A percentile compares a stretch with the other conserved stretches of the same genome.
Evolutionary conservation across 148 eudicot species (phyloP).

Genomic region (Persicaria maculosa): DNA sequence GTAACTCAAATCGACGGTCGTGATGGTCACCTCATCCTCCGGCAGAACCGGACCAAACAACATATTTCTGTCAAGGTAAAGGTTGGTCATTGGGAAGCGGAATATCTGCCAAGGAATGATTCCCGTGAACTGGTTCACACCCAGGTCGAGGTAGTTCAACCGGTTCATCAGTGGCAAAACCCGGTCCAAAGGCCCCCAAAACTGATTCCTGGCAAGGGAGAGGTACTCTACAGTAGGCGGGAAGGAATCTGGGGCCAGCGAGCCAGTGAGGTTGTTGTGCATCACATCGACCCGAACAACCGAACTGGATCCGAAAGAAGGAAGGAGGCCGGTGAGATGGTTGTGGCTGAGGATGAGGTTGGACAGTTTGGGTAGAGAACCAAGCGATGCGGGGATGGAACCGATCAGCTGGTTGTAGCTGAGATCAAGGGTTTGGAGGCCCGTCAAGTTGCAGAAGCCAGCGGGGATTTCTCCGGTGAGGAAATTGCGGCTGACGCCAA

Average conservation of each 20-base stretch:
- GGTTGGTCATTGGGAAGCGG: conserved; percentile 30
- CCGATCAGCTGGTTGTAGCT: conserved; percentile 78
- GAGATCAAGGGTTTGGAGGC: conserved; percentile 53
- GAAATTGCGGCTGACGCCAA: conserved; percentile 58
- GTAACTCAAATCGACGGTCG: conserved; percentile 52
- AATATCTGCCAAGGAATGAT: conserved; percentile 40
- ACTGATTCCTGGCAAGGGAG: background rate
- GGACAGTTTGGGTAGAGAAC: conserved; percentile 37
- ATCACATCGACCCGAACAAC: conserved; percentile 69
- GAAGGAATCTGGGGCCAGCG: background rate
- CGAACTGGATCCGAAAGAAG: conserved; percentile 35
- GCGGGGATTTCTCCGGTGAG: conserved; percentile 62
- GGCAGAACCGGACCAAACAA: conserved; percentile 31
- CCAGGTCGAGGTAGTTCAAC: conserved; percentile 59
- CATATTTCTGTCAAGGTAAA: conserved; percentile 50
- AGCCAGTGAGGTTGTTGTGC: conserved; percentile 36
- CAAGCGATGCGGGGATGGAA: conserved; percentile 43
- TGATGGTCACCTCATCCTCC: background rate
- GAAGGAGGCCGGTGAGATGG: conserved; percentile 44
- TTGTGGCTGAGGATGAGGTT: conserved; percentile 60
- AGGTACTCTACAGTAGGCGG: background rate
- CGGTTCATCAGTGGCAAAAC: conserved; percentile 12
- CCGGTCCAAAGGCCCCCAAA: too few relatives aligned
- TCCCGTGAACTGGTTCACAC: conserved; percentile 60
- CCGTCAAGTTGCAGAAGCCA: conserved; percentile 29